Percentiles rank a stretch among this genome's conserved stretches.
These are phyloP conservation scores for Aspergillus cejpii DNA, from an alignment of 2,329 filamentous ascomycete species.

Conservation along the genomic window DNA sequence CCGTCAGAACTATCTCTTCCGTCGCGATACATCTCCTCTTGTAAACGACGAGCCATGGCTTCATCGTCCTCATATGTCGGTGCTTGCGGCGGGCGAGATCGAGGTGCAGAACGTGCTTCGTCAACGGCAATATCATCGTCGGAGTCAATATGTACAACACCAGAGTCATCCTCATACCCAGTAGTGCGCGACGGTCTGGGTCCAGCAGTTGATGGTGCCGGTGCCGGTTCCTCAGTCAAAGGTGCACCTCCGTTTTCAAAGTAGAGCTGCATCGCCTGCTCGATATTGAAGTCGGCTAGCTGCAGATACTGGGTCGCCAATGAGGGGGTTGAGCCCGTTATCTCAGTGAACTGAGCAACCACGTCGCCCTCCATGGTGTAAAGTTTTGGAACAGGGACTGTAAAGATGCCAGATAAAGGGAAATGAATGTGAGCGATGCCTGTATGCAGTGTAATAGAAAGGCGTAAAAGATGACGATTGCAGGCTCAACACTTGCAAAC, in stretches of 20 bases:
- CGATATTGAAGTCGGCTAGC: slow-evolving; percentile 74
- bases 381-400: background rate
- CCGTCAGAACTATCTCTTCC: slow-evolving; percentile 49
- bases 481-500: slow-evolving; percentile 25
- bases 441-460: slow-evolving; percentile 4
- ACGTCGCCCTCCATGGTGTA: slow-evolving; percentile 61
- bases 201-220: slow-evolving; percentile 32
- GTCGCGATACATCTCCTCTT: slow-evolving; percentile 79
- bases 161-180: slow-evolving; percentile 49
- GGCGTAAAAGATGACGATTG: background rate
- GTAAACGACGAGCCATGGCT: slow-evolving; percentile 81
- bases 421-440: background rate
- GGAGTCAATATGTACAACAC: slow-evolving; percentile 69
- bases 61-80: slow-evolving; percentile 76
- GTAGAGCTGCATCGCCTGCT: slow-evolving; percentile 81
- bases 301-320: slow-evolving; percentile 77
- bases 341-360: slow-evolving; percentile 69
- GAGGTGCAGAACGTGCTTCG: slow-evolving; percentile 23
- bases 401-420: slow-evolving; percentile 1
- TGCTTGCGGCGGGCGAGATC: slow-evolving; percentile 33
- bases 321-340: slow-evolving; percentile 68
- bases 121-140: slow-evolving; percentile 59
- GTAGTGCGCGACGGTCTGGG: slow-evolving; percentile 24
- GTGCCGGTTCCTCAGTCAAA: slow-evolving; percentile 48
- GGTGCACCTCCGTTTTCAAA: slow-evolving; percentile 73